Conservation (phyloP, 805 yeast genomes). For the Candida fluviatilis region DNA sequence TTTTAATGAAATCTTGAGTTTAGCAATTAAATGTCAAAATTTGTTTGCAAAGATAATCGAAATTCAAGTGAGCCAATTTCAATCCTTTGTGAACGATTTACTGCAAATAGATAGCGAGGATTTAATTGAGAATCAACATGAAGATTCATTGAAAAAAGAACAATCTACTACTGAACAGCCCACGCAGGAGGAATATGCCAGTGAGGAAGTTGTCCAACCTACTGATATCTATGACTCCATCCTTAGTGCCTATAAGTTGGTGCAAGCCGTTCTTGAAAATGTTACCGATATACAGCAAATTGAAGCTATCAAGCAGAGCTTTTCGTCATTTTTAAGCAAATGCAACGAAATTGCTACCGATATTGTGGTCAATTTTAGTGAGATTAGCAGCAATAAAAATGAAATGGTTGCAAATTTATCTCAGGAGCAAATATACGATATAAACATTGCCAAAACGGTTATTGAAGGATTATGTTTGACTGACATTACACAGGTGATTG, state of each 20-base stretch:
- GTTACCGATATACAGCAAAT: conserved; percentile 8
- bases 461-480: conserved; percentile 22
- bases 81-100: conserved; percentile 22
- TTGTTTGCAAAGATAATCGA: conserved; percentile 23
- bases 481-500: conserved; percentile 20
- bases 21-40: conserved; percentile 14
- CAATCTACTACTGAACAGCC: conserved; percentile 2
- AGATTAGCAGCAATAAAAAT: conserved; percentile 9
- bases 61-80: conserved; percentile 22
- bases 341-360: conserved; percentile 17
- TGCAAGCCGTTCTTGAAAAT: conserved; percentile 29
- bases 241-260: conserved; percentile 22
- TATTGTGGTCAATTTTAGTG: conserved; percentile 16
- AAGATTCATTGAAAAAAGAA: conserved; percentile 2
- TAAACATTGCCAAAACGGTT: conserved; percentile 24
- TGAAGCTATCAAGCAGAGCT: conserved; percentile 9
- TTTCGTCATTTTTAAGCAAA: conserved; percentile 14
- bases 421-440: conserved; percentile 24
- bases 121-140: not conserved
- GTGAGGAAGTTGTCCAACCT: conserved; percentile 27
- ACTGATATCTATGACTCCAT: conserved; percentile 33
- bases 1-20: conserved; percentile 12
- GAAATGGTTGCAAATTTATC: conserved; percentile 26
- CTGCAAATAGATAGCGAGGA: conserved; percentile 8
- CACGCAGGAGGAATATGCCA: conserved; percentile 13